Conservation (phyloP, 1,139 yeast species). For the Geotrichum aggregatum region DNA sequence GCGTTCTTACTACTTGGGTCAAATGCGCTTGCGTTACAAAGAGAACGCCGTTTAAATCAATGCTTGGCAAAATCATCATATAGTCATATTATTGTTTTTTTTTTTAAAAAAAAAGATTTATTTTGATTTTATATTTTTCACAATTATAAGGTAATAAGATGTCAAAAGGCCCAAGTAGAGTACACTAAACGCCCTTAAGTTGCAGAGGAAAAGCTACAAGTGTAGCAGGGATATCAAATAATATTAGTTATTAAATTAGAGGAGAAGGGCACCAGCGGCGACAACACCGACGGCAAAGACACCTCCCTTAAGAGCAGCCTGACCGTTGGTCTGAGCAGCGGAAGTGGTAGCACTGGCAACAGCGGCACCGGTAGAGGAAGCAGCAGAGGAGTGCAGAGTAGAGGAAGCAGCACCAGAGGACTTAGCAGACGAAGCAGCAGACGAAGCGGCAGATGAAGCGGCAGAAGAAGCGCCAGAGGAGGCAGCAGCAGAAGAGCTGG, state of each 20-base stretch:
- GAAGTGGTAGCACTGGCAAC: constrained; percentile 13
- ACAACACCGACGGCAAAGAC: constrained; percentile 19
- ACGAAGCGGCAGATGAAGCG: background rate
- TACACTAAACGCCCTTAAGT: no score
- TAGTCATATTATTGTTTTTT: no score
- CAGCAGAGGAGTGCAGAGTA: constrained; percentile 9
- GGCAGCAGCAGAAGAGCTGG: background rate
- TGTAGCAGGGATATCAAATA: no score
- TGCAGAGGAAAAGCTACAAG: no score
- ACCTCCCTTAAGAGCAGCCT: constrained; percentile 26
- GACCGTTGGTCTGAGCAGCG: constrained; percentile 27
- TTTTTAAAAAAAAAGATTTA: no score
- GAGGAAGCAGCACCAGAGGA: constrained; percentile 22
- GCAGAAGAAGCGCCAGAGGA: background rate
- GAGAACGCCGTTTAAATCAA: no score
- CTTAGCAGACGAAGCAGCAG: background rate
- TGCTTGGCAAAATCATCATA: no score
- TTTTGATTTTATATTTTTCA: no score
- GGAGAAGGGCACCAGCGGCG: constrained; percentile 20
- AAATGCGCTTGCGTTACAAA: no score
- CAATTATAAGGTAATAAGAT: no score
- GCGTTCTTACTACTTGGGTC: no score
- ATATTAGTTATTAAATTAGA: constrained; percentile 5
- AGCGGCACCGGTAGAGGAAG: constrained; percentile 7
- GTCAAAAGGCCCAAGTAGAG: no score